phyloP scores from a whole-genome alignment of 148 eudicot species.

The Chenopodium album region DNA sequence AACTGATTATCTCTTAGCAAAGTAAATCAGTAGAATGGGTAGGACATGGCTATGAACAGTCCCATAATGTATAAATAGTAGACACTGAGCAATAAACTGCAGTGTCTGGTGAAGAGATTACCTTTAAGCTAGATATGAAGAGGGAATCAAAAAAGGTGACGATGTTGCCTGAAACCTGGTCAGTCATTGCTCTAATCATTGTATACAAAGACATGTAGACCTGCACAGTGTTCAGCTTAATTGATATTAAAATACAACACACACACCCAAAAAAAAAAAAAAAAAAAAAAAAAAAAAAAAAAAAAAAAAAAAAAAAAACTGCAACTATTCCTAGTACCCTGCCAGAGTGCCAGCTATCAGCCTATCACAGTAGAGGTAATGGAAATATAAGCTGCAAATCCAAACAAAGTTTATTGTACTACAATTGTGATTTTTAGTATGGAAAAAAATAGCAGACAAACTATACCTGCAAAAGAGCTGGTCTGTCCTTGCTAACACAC shows the following conservation, averaged over 20 bases:
- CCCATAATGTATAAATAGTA: background rate
- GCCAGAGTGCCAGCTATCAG: background rate
- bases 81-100: constrained; percentile 1
- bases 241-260: background rate
- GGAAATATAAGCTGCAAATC: background rate
- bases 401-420: background rate
- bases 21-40: too few relatives aligned
- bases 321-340: background rate
- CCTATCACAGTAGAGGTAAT: background rate
- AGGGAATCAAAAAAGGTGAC: constrained; percentile 52
- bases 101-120: constrained; percentile 24
- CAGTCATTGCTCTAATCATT: constrained; percentile 60
- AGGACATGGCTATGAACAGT: background rate
- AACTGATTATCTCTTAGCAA: too few relatives aligned
- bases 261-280: too few relatives aligned
- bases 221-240: constrained; percentile 40
- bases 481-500: constrained; percentile 98
- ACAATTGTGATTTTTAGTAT: background rate
- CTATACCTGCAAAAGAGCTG: constrained; percentile 82
- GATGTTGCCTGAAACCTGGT: constrained; percentile 47
- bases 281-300: too few relatives aligned
- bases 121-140: constrained; percentile 71
- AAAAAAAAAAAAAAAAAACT: too few relatives aligned
- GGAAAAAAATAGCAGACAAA: constrained; percentile 5
- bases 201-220: constrained; percentile 84